Percentiles rank a stretch among this genome's conserved stretches.
phyloP scores from a whole-genome alignment of 2,329 filamentous ascomycete genomes.

The Pestalotiopsis sp. region DNA sequence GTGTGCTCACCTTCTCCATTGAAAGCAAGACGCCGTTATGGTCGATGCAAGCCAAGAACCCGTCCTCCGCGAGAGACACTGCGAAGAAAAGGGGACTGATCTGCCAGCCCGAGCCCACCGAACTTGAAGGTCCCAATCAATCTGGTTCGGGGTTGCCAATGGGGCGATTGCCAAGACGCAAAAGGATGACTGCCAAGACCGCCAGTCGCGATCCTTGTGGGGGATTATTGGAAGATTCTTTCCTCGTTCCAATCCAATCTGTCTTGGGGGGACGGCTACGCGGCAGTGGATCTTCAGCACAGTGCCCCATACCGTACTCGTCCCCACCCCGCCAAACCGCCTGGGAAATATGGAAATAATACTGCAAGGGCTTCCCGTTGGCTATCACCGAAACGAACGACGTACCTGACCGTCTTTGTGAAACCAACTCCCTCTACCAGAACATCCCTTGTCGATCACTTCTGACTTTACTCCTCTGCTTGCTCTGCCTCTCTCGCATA shows the following conservation, averaged over 20 bases:
- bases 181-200: slow-evolving; percentile 6
- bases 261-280: slow-evolving; percentile 4
- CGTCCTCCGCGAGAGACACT: not conserved
- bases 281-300: slow-evolving; percentile 3
- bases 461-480: not conserved
- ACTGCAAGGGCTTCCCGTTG: not conserved
- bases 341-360: no score
- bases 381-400: not conserved
- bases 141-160: not conserved
- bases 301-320: not conserved
- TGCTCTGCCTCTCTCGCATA: not conserved
- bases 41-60: not conserved
- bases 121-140: no score
- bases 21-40: not conserved
- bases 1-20: slow-evolving; percentile 7
- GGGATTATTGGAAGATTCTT: slow-evolving; percentile 8
- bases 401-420: not conserved
- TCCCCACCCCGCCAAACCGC: not conserved
- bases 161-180: not conserved
- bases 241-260: not conserved
- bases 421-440: not conserved
- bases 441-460: not conserved
- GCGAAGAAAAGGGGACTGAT: not conserved
- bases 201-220: not conserved
- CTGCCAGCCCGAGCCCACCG: not conserved